phyloP scores from a whole-genome alignment of 140 eudicot genomes.

The Anethum foeniculum region DNA sequence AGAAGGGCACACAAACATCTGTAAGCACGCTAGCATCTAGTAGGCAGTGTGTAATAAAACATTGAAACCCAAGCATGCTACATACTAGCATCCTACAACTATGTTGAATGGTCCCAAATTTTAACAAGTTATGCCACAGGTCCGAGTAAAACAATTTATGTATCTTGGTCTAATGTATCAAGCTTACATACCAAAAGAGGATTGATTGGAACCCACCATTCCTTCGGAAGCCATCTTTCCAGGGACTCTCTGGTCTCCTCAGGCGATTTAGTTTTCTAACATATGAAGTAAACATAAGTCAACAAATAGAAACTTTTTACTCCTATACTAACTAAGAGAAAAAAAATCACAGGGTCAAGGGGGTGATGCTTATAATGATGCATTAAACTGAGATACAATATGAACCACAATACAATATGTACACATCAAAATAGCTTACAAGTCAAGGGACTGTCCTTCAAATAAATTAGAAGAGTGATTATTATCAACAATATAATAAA shows the following conservation, averaged over 20 bases:
- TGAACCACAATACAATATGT: neutral
- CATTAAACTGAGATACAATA: neutral
- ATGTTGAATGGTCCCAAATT: neutral
- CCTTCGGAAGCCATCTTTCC: constrained; percentile 92
- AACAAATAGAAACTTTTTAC: neutral
- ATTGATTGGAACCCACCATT: constrained; percentile 89
- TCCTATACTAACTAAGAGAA: too few relatives aligned
- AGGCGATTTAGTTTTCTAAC: constrained; percentile 55
- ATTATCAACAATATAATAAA: neutral
- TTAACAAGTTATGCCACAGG: neutral
- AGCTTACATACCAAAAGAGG: constrained; percentile 72
- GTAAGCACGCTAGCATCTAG: neutral
- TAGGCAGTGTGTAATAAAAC: neutral
- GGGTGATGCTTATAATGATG: neutral
- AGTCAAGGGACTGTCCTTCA: neutral
- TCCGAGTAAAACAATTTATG: neutral
- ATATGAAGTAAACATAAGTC: neutral
- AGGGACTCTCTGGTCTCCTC: constrained; percentile 72
- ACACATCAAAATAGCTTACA: neutral
- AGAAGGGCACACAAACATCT: neutral
- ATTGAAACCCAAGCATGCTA: neutral
- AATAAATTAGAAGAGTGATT: too few relatives aligned
- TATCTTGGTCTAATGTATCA: neutral
- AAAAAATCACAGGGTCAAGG: neutral
- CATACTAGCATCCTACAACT: neutral